Evolutionary conservation across 768 basidiomycete species (phyloP).

Genomic region (Podaxis pistillaris): DNA sequence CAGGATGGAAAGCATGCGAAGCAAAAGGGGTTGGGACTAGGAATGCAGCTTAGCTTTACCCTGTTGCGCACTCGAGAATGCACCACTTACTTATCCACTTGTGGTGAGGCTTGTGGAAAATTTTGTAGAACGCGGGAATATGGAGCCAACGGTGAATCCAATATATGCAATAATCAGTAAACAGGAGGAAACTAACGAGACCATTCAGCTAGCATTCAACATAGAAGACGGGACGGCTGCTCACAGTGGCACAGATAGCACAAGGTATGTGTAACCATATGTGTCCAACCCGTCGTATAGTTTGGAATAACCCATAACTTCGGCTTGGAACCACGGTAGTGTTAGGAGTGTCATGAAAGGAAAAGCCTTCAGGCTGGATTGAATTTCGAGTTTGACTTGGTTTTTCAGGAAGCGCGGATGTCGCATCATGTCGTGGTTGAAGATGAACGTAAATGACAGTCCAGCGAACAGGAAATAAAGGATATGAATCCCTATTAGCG

Average conservation of each 20-base stretch:
- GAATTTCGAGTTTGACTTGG: slow-evolving; percentile 83
- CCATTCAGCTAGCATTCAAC: slow-evolving; percentile 15
- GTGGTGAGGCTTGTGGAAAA: slow-evolving; percentile 96
- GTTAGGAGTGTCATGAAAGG: slow-evolving; percentile 83
- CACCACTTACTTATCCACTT: slow-evolving; percentile 85
- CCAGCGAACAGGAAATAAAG: slow-evolving; percentile 91
- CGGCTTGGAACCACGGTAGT: slow-evolving; percentile 91
- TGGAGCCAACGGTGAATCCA: slow-evolving; percentile 96
- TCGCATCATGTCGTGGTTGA: slow-evolving; percentile 93
- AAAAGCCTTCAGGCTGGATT: slow-evolving; percentile 69
- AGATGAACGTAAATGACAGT: slow-evolving; percentile 80
- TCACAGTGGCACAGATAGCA: slow-evolving; percentile 68
- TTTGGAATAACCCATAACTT: slow-evolving; percentile 81
- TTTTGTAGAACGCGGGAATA: slow-evolving; percentile 82
- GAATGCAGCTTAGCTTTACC: slow-evolving; percentile 9
- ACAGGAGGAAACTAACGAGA: slow-evolving; percentile 27
- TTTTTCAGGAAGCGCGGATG: slow-evolving; percentile 93
- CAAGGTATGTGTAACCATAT: slow-evolving; percentile 74
- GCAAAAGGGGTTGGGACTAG: slow-evolving; percentile 96
- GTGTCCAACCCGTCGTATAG: slow-evolving; percentile 79
- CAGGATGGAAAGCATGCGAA: slow-evolving; percentile 95
- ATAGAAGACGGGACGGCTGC: slow-evolving; percentile 25
- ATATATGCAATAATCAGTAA: slow-evolving; percentile 91
- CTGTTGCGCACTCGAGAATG: neutral
- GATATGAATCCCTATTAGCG: slow-evolving; percentile 75